Evolutionary conservation across 2,329 filamentous ascomycete genomes (phyloP).

Genomic region (Fonsecaea monophora): DNA sequence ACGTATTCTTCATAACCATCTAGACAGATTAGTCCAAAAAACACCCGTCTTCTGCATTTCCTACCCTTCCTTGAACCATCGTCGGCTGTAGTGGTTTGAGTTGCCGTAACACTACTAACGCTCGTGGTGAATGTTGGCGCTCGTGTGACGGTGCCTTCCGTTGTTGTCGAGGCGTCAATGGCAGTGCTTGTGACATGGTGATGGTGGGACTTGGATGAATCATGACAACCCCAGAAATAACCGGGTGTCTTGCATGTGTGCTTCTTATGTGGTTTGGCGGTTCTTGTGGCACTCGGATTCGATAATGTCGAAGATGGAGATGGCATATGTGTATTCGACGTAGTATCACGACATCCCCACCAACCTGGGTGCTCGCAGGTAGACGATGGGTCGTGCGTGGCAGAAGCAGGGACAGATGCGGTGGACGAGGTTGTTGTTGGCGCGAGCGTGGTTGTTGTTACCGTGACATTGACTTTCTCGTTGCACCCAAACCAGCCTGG

Average conservation of each 20-base stretch:
- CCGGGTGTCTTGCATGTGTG: constrained; percentile 60
- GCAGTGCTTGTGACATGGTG: constrained; percentile 17
- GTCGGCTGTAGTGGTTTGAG: constrained; percentile 34
- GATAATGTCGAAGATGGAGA: constrained; percentile 32
- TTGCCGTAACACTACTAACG: constrained; percentile 41
- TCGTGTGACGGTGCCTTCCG: constrained; percentile 24
- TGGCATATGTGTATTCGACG: constrained; percentile 36
- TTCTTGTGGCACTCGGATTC: constrained; percentile 30
- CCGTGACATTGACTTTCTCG: constrained; percentile 45
- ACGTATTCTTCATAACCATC: constrained; percentile 28
- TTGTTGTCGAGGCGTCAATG: constrained; percentile 42
- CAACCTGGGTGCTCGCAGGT: constrained; percentile 48
- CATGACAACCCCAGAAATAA: constrained; percentile 63
- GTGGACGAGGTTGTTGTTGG: constrained; percentile 35
- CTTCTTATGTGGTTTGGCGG: constrained; percentile 22
- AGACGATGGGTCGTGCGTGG: constrained; percentile 38
- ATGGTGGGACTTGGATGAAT: constrained; percentile 38
- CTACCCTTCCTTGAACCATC: constrained; percentile 21
- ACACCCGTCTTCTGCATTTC: constrained; percentile 40
- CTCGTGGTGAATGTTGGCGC: constrained; percentile 37
- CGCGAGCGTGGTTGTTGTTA: constrained; percentile 41
- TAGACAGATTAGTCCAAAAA: constrained; percentile 43
- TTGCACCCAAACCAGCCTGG: constrained; percentile 55
- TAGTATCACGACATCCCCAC: constrained; percentile 50
- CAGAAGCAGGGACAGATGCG: constrained; percentile 41